A percentile compares a stretch with the other conserved stretches of the same genome.
Conservation (phyloP, 2,329 filamentous ascomycete genomes). For the Phyllosticta citribraziliensis region DNA sequence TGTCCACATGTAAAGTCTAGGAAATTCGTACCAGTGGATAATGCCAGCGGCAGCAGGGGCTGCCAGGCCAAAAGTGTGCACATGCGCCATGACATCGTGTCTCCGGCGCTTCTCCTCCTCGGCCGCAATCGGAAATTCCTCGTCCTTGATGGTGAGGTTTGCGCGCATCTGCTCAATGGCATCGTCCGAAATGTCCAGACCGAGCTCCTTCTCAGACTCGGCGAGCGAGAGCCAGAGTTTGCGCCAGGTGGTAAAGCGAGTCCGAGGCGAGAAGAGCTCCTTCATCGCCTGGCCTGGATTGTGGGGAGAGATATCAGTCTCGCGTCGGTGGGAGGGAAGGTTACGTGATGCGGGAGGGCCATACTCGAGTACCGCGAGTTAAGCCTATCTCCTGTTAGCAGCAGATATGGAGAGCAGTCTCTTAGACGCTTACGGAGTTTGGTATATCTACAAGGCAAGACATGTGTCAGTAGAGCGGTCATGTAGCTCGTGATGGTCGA, state of each 20-base stretch:
- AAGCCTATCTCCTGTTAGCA: constrained; percentile 2
- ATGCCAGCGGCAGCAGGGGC: constrained; percentile 72
- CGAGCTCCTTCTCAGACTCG: constrained; percentile 71
- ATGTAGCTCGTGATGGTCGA: not conserved
- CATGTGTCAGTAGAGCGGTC: not conserved
- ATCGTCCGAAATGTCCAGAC: constrained; percentile 64
- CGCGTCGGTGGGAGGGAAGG: not conserved
- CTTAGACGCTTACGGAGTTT: constrained; percentile 4
- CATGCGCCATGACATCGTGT: constrained; percentile 58
- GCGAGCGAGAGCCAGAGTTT: constrained; percentile 79
- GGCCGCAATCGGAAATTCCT: constrained; percentile 38
- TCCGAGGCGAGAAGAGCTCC: constrained; percentile 67
- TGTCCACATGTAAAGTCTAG: not conserved
- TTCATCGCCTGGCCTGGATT: constrained; percentile 28
- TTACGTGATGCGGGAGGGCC: not conserved
- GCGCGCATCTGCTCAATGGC: constrained; percentile 38
- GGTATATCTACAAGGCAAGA: constrained; percentile 5
- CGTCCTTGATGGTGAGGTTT: constrained; percentile 36
- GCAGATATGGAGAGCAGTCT: not conserved
- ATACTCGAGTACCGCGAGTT: constrained; percentile 12
- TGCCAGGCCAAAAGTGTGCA: constrained; percentile 63
- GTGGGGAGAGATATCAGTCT: not conserved
- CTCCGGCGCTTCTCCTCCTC: constrained; percentile 40
- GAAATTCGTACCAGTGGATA: constrained; percentile 51
- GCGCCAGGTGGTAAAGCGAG: constrained; percentile 69